Evolutionary conservation across 305 asterid species (phyloP).

Genomic region (Fraxinus angustifolia): DNA sequence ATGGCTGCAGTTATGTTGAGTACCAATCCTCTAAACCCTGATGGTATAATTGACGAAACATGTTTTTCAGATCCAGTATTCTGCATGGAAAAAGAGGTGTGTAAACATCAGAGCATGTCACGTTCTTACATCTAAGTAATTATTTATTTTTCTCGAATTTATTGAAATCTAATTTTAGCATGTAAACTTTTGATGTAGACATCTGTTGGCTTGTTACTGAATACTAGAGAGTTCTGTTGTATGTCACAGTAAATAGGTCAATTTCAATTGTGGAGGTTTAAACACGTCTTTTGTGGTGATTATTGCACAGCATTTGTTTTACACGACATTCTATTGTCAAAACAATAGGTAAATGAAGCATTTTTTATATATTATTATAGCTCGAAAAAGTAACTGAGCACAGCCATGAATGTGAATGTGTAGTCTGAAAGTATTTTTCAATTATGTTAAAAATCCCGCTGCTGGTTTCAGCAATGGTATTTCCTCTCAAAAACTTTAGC

Average conservation of each 20-base stretch:
- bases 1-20: conserved; percentile 7
- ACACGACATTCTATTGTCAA: not conserved
- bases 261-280: not conserved
- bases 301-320: not conserved
- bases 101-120: not conserved
- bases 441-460: not conserved
- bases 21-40: conserved; percentile 11
- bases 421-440: not conserved
- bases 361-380: not conserved
- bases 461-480: conserved; percentile 38
- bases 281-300: not conserved
- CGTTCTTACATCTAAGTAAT: not conserved
- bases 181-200: not conserved
- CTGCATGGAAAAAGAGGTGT: conserved; percentile 26
- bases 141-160: not conserved
- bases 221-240: not conserved
- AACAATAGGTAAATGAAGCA: not conserved
- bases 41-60: conserved; percentile 29
- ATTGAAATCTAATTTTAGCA: not conserved
- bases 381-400: not conserved
- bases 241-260: not conserved
- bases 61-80: conserved; percentile 33
- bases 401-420: not conserved
- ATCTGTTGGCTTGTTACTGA: not conserved
- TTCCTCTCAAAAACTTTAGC: conserved; percentile 42